Evolutionary conservation across 805 yeast species (phyloP), one percentile per base, ranked within the genome.

Genomic region (Sporopachydermia lactativora): DNA sequence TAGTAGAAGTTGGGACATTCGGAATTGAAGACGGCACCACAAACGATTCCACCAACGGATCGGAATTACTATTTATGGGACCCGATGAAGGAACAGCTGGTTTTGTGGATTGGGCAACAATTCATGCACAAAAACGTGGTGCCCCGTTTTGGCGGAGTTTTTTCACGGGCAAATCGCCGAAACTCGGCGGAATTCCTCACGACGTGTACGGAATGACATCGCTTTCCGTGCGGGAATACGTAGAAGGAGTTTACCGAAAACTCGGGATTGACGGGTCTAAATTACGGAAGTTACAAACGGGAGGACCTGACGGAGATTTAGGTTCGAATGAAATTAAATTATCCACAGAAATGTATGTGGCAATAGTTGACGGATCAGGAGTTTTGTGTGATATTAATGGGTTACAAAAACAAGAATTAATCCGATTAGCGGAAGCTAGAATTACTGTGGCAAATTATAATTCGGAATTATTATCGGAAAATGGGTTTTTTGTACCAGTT

Each of bases 31-130:
- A n/a, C n/a, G n/a, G n/a, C n/a, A n/a, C n/a, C n/a, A n/a, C n/a
- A n/a, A n/a, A n/a, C n/a, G n/a, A n/a, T n/a, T n/a, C n/a, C n/a
- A n/a, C n/a, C n/a, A n/a, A n/a, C n/a, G n/a, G n/a, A n/a, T n/a
- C n/a, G n/a, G 98, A 89, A 67, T 89, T 92, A 52, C 66, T 92
- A 51, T 89, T 84, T 61, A 81, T 89, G 78, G 98, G 98, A 42
- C 98, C 98, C n/a, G 98, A 89, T 64, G 98, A 89, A 69, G 94
- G 95, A 59, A 88, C 97, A 41, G 97, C 98, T 15, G 81, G 80
- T 17, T 79, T 82, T 54, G 95, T 86, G 40, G 88, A 92, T 60
- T 89, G 97, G 97, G 97, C 98, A 6, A 92, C 97, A 17, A 63
- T 77, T 50, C 97, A 89, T 58, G 97, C 98, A 18, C 76, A 81